Base-by-base conservation (phyloP, 2,329 filamentous ascomycete species). In the Epichloe glyceriae region DNA sequence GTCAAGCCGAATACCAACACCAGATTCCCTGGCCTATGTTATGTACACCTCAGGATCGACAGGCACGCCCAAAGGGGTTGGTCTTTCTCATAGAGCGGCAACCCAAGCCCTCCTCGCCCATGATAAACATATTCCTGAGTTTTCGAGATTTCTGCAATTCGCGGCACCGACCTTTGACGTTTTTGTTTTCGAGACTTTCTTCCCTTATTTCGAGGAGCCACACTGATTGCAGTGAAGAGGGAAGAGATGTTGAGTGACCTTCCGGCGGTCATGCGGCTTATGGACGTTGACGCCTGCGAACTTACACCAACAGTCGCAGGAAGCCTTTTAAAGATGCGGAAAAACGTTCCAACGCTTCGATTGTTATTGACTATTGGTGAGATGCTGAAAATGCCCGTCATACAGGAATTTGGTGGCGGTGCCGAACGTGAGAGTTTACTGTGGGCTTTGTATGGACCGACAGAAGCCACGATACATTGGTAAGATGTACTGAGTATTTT, bases 41-140 rank as follows among this genome's bases (percentile, higher is more conserved):
- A 89, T 95, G 81, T 96, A 95, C 64, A 95, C 90, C 1, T 94
- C 88, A 44, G 89, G 89, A 3, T 94, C 88, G 5, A 95, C 89
- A 0, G 90, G 90, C 12, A 80, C 82, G 4, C 90, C 90, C 0
- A 96, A 96, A 70, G 90, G 89, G 1, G 90, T 96, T 22, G 78
- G 79, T 2, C 74, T 96, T 33, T 88, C 88, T 33, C 90, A 96
- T 67, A 69, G 73, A 30, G 86, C 90, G 15, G 88, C 78, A 7
- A 85, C 86, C 0, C 90, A 95, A 64, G 88, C 86, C 51, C 68
- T 96, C 7, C 73, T 95, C 42, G 87, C 88, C 2, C 90, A 96
- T 61, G 76, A 94, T 60, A 74, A 71, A 45, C 81, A 90, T 58
- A 83, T 96, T 40, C 90, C 90, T 2, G 39, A 49, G 0, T 95